Percentiles rank a stretch among this genome's conserved stretches.
Evolutionary conservation across 106 monocot species (phyloP).

Genomic region (Dendrobium nobile): DNA sequence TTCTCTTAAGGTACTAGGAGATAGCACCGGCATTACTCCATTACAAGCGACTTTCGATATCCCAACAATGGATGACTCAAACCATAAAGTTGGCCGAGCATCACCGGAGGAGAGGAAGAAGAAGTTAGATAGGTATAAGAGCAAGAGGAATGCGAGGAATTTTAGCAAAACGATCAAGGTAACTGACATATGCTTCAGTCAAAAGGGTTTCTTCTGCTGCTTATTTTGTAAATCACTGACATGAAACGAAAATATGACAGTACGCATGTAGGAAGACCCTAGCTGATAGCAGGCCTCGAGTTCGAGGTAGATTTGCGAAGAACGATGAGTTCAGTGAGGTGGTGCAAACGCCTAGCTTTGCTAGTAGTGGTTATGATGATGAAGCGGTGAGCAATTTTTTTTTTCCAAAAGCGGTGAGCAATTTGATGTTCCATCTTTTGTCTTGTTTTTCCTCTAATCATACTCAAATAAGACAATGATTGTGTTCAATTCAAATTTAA

Average conservation of each 20-base stretch:
- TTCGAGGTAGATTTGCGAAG: constrained; percentile 83
- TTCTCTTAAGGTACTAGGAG: constrained; percentile 24
- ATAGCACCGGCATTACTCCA: constrained; percentile 16
- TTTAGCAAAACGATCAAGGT: constrained; percentile 98
- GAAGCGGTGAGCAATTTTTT: constrained; percentile 10
- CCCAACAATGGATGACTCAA: constrained; percentile 37
- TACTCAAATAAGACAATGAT: no score
- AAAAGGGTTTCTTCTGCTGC: not conserved
- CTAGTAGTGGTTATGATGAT: constrained; percentile 38
- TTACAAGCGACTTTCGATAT: constrained; percentile 20
- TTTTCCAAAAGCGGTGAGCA: not conserved
- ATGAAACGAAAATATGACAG: constrained; percentile 20
- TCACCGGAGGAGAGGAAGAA: constrained; percentile 64
- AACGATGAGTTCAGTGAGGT: constrained; percentile 63
- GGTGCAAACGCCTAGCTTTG: constrained; percentile 16
- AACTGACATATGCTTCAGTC: not conserved
- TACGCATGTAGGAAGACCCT: constrained; percentile 85
- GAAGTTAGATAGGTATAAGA: constrained; percentile 69
- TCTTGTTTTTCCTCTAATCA: not conserved
- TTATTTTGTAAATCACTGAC: not conserved
- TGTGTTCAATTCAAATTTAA: no score
- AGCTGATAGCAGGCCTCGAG: constrained; percentile 76
- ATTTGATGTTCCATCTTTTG: not conserved
- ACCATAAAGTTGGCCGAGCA: constrained; percentile 45
- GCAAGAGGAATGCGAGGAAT: constrained; percentile 71